phyloP scores from a whole-genome alignment of 2,329 filamentous ascomycete genomes.

The Alternaria gaisen region DNA sequence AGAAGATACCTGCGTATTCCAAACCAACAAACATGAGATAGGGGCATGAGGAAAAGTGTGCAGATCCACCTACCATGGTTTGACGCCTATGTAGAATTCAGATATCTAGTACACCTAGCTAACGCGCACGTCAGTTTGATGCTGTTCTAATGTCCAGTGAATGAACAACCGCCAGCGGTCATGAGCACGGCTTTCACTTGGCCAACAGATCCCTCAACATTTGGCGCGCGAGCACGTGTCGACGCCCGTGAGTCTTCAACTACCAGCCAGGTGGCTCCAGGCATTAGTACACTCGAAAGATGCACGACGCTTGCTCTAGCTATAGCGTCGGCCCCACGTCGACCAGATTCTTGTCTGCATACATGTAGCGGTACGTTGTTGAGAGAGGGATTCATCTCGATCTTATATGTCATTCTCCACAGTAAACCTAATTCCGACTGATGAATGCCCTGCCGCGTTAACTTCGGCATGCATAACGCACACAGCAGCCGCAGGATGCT shows the following conservation, averaged over 20 bases:
- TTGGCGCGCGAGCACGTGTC: conserved; percentile 9
- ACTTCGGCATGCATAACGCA: conserved; percentile 1
- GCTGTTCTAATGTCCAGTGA: neutral
- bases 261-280: neutral
- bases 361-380: neutral
- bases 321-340: conserved; percentile 12
- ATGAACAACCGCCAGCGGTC: neutral
- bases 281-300: conserved; percentile 9
- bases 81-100: neutral
- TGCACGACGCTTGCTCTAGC: neutral
- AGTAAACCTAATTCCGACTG: neutral
- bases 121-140: neutral
- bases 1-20: neutral
- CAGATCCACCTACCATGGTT: neutral
- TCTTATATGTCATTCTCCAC: conserved; percentile 4
- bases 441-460: neutral
- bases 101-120: neutral
- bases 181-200: neutral
- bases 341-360: neutral
- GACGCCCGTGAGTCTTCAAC: conserved; percentile 1
- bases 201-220: conserved; percentile 5
- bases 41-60: neutral
- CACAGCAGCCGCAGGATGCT: conserved; percentile 1
- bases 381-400: neutral
- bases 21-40: conserved; percentile 1